These are phyloP conservation scores for Boletus rex-veris DNA, from an alignment of 768 basidiomycete species.

Conservation along the genomic window DNA sequence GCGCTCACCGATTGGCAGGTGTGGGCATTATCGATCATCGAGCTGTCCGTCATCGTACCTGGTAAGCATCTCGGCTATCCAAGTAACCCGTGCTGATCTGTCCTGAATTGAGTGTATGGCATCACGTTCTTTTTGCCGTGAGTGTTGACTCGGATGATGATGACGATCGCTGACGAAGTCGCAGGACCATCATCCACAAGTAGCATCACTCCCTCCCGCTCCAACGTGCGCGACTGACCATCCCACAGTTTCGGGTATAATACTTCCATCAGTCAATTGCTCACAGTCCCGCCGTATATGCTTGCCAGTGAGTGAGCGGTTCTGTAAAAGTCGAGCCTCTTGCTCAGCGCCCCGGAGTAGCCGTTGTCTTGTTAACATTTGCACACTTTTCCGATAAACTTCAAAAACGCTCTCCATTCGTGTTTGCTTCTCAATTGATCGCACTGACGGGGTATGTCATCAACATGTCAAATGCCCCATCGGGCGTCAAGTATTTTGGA, in stretches of 20 bases:
- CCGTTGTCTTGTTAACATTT: not conserved
- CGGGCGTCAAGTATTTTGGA: conserved; percentile 1
- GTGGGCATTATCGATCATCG: not conserved
- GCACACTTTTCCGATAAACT: conserved; percentile 1
- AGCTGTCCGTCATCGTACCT: not conserved
- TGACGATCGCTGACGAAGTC: not conserved
- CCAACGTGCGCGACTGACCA: not conserved
- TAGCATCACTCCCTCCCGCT: not conserved
- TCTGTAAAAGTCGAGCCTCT: too few species aligned
- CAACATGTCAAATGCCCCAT: not conserved
- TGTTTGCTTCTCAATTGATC: not conserved
- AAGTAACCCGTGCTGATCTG: not conserved
- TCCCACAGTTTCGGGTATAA: not conserved
- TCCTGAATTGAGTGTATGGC: not conserved
- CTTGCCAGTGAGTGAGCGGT: not conserved
- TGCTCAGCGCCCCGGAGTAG: not conserved
- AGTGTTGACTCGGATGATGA: not conserved
- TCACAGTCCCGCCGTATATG: not conserved
- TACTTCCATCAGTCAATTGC: not conserved
- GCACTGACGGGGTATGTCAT: not conserved
- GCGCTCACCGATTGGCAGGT: conserved; percentile 5
- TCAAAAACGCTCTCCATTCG: not conserved
- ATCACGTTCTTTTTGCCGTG: conserved; percentile 5
- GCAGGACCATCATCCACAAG: conserved; percentile 3
- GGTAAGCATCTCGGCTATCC: not conserved